A percentile compares a stretch with the other conserved stretches of the same genome.
phyloP scores from a whole-genome alignment of 1,284 basidiomycete genomes.

The Naganishia cerealis region DNA sequence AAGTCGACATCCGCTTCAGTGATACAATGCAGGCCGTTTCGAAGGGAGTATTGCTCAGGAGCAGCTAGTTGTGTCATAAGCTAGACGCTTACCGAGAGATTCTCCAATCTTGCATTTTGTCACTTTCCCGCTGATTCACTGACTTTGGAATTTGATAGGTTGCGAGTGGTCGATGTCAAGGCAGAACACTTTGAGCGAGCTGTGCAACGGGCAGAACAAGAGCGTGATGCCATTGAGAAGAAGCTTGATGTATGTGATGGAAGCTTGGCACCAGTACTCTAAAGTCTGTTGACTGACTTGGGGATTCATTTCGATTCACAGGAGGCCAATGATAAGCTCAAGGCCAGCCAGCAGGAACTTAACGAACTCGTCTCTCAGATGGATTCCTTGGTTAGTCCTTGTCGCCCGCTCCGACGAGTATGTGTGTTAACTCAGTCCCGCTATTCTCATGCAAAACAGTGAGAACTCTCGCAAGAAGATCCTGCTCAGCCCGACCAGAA shows the following conservation, averaged over 20 bases:
- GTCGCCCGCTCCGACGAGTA: not conserved
- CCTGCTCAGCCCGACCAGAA: conserved; percentile 9
- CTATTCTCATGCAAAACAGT: not conserved
- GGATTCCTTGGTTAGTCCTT: conserved; percentile 29
- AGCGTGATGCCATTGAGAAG: conserved; percentile 90
- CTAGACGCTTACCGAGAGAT: not conserved
- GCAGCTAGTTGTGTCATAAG: not conserved
- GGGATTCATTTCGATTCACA: not conserved
- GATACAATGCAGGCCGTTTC: not conserved
- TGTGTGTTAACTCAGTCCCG: not conserved
- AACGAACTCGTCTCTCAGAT: conserved; percentile 31
- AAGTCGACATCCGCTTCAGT: not conserved
- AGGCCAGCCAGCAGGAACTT: conserved; percentile 32
- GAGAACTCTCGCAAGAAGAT: conserved; percentile 20
- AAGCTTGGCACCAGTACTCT: too few relatives aligned
- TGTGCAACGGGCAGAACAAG: conserved; percentile 80
- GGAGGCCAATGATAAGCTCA: conserved; percentile 31
- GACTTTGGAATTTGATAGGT: conserved; percentile 57
- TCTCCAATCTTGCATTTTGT: conserved; percentile 35
- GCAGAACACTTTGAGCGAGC: conserved; percentile 98
- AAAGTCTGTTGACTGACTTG: too few relatives aligned
- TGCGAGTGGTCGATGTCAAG: conserved; percentile 96
- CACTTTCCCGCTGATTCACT: conserved; percentile 33
- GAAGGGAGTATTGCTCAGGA: conserved; percentile 8
- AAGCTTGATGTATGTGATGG: conserved; percentile 74